Conservation (phyloP, 2,329 filamentous ascomycete genomes). For the Ambrosiella cleistominuta region DNA sequence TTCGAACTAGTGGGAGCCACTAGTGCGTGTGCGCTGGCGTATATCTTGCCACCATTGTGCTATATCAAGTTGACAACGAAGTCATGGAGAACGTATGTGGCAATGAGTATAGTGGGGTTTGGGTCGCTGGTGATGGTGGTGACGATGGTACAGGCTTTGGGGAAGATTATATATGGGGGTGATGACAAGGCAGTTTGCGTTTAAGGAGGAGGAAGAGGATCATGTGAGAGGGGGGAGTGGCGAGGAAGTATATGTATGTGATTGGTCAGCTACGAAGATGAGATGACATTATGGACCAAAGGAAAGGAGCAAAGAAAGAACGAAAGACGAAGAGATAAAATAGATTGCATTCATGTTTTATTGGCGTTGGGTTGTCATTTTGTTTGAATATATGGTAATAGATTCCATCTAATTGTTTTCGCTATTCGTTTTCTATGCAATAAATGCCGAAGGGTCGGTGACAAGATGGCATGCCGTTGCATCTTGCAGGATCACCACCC, state of each 20-base stretch:
- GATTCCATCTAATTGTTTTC: neutral
- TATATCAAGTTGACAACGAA: slow-evolving; percentile 80
- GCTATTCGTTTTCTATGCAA: neutral
- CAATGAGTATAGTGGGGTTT: slow-evolving; percentile 58
- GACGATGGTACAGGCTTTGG: slow-evolving; percentile 53
- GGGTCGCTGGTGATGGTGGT: slow-evolving; percentile 67
- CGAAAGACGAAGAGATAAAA: neutral
- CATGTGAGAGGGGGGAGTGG: neutral
- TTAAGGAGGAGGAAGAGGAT: neutral
- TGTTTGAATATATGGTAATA: neutral
- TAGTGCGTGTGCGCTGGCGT: slow-evolving; percentile 81
- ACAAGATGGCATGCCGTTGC: too few relatives aligned
- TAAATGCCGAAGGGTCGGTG: too few relatives aligned
- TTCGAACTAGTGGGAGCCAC: slow-evolving; percentile 95
- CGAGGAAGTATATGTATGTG: neutral
- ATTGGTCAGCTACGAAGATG: neutral
- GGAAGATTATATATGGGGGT: slow-evolving; percentile 42
- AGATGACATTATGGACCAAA: neutral
- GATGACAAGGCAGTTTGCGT: neutral
- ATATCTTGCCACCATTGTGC: slow-evolving; percentile 86
- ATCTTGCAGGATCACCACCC: too few relatives aligned
- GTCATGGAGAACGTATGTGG: slow-evolving; percentile 55
- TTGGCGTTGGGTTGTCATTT: neutral
- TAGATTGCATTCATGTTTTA: neutral
- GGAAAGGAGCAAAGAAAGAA: neutral